phyloP scores from a whole-genome alignment of 495 filamentous ascomycete genomes.

The Trichocladium antarcticum region DNA sequence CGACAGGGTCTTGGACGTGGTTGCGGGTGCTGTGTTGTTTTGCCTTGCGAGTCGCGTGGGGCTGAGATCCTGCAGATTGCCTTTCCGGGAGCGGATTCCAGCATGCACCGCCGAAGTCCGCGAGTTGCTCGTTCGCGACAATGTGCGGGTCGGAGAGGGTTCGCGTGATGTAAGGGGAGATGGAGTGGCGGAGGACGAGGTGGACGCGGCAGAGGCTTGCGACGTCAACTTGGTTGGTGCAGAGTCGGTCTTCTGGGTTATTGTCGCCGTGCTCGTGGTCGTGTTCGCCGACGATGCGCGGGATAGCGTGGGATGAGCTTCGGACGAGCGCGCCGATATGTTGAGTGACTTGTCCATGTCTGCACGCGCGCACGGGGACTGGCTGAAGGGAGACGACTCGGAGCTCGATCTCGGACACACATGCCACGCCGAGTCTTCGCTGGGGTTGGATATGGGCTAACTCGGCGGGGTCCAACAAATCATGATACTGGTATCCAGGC shows the following conservation, averaged over 20 bases:
- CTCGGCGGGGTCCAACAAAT: conserved; percentile 13
- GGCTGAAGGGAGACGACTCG: conserved; percentile 11
- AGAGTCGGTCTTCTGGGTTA: conserved; percentile 33
- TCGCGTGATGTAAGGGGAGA: conserved; percentile 42
- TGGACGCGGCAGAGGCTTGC: conserved; percentile 28
- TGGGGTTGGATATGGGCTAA: conserved; percentile 10
- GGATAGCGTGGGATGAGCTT: conserved; percentile 19
- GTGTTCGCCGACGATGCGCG: conserved; percentile 18
- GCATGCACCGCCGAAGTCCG: conserved; percentile 23
- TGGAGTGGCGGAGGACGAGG: conserved; percentile 38
- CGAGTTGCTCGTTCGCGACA: conserved; percentile 20
- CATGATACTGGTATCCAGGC: conserved; percentile 15
- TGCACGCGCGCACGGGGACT: conserved; percentile 14
- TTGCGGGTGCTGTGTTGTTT: conserved; percentile 45
- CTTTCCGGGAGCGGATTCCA: conserved; percentile 53
- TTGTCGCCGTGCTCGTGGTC: conserved; percentile 33
- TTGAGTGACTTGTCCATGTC: conserved; percentile 29
- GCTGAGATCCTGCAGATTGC: conserved; percentile 54
- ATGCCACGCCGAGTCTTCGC: conserved; percentile 24
- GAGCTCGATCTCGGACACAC: conserved; percentile 15
- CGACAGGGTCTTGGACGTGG: conserved; percentile 51
- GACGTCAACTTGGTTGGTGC: conserved; percentile 22
- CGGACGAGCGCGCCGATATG: conserved; percentile 15
- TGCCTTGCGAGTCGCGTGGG: conserved; percentile 47
- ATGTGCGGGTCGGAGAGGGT: conserved; percentile 37